Evolutionary conservation across 225 moss, liverwort and hornwort genomes (phyloP), one percentile per base, ranked within the genome.

Genomic region (Pseudisothecium myosuroides): DNA sequence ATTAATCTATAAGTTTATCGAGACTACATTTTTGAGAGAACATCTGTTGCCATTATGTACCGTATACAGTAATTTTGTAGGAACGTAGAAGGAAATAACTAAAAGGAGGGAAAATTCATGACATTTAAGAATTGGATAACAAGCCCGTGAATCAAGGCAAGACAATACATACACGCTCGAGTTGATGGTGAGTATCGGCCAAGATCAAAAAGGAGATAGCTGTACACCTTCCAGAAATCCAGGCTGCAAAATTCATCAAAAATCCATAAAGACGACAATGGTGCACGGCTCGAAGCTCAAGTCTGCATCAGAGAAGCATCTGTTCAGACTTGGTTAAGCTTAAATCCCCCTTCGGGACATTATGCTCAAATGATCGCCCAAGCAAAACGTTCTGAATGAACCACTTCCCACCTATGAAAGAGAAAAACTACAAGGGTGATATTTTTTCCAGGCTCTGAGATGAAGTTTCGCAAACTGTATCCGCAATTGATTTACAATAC

Each of bases 381-480:
- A 76, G 20, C 83, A 72, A 60, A 52, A 81, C 39, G 41, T 56
- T 90, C 36, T 47, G 55, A 74, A 45, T 29, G 55, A 58, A 67
- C 68, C 64, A 63, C 69, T 61, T 47, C 49, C 85, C 50, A 74
- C 19, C 75, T 77, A 32, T 66, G 47, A 50, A 88, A 83, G 81
- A 86, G 47, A 86, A 78, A 80, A 82, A 61, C 81, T 84, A 49
- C 45, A 69, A 55, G 56, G 62, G 58, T 76, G 74, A 22, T 79
- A 43, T 66, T 89, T 82, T 89, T 85, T 81, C 67, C 85, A 89
- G 83, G 73, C 89, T 89, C 88, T n/a, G 74, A 89, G 87, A 89
- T 83, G 77, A 78, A 81, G 63, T 34, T 56, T 68, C 47, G 61
- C 67, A 84, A 59, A 71, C 58, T 31, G 41, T 68, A 83, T 58